phyloP scores from a whole-genome alignment of 768 basidiomycete genomes.

The Mycena kentingensis region DNA sequence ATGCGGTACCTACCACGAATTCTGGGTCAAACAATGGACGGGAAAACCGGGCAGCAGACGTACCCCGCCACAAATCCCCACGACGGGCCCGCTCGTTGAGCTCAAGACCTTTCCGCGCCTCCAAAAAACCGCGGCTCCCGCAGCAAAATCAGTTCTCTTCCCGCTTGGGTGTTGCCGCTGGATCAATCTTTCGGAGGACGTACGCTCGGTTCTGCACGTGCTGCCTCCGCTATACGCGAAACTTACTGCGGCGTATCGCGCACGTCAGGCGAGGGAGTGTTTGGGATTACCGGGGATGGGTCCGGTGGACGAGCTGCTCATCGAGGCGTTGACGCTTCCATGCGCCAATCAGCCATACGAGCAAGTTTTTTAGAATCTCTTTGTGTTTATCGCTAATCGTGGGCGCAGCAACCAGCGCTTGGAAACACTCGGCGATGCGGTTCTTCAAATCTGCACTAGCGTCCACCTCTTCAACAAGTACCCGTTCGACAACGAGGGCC shows the following conservation, averaged over 20 bases:
- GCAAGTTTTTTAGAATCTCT: not conserved
- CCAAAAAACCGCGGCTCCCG: constrained; percentile 29
- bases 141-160: constrained; percentile 30
- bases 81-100: constrained; percentile 66
- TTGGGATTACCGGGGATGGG: constrained; percentile 67
- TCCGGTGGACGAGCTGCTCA: constrained; percentile 54
- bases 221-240: constrained; percentile 71
- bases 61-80: constrained; percentile 46
- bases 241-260: constrained; percentile 67
- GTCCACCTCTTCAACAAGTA: constrained; percentile 78
- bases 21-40: constrained; percentile 57
- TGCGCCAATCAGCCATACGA: constrained; percentile 61
- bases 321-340: constrained; percentile 79
- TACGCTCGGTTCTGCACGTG: constrained; percentile 54
- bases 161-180: constrained; percentile 54
- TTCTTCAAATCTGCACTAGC: constrained; percentile 74
- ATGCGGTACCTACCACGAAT: constrained; percentile 59
- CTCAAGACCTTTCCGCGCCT: constrained; percentile 44
- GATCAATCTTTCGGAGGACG: constrained; percentile 51
- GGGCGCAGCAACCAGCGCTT: constrained; percentile 77
- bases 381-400: not conserved
- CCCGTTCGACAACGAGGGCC: constrained; percentile 81
- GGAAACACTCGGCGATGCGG: constrained; percentile 86
- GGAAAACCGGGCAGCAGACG: constrained; percentile 38
- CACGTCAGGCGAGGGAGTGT: constrained; percentile 47